These are phyloP conservation scores for Chernovozyma sophiae-reginae DNA, from an alignment of 1,139 yeast species.

Conservation along the genomic window DNA sequence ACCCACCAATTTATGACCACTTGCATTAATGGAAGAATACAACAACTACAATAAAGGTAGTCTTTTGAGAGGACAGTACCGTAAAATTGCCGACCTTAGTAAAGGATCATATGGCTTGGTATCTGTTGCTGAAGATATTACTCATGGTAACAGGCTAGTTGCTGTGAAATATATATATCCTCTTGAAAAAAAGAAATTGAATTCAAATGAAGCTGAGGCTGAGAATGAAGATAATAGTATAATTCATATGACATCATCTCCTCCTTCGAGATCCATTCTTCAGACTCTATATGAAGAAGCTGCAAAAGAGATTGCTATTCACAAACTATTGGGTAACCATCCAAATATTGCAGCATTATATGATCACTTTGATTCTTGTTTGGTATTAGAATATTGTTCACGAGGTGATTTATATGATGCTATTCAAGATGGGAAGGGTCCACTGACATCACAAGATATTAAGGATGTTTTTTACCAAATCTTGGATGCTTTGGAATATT, in stretches of 20 bases:
- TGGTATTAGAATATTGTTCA: slow-evolving; percentile 82
- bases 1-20: slow-evolving; percentile 1
- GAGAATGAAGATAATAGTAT: slow-evolving; percentile 9
- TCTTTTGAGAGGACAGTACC: slow-evolving; percentile 59
- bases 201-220: slow-evolving; percentile 18
- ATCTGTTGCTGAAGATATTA: slow-evolving; percentile 73
- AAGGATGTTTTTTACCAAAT: slow-evolving; percentile 74
- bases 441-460: slow-evolving; percentile 69
- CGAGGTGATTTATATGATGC: slow-evolving; percentile 95
- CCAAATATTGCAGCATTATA: slow-evolving; percentile 62
- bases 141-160: slow-evolving; percentile 49
- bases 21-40: slow-evolving; percentile 38
- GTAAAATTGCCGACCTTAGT: slow-evolving; percentile 71
- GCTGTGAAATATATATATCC: slow-evolving; percentile 82
- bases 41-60: slow-evolving; percentile 58
- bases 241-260: slow-evolving; percentile 2
- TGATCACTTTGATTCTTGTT: slow-evolving; percentile 77
- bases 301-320: slow-evolving; percentile 72
- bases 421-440: slow-evolving; percentile 76
- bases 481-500: slow-evolving; percentile 71
- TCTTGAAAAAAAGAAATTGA: slow-evolving; percentile 35
- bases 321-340: slow-evolving; percentile 62
- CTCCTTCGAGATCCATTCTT: slow-evolving; percentile 19
- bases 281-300: slow-evolving; percentile 57
- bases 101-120: slow-evolving; percentile 95